Percentiles rank a stretch among this genome's conserved stretches.
Evolutionary conservation across 176 grass and related monocot genomes (phyloP).

Genomic region (Musa acuminata): DNA sequence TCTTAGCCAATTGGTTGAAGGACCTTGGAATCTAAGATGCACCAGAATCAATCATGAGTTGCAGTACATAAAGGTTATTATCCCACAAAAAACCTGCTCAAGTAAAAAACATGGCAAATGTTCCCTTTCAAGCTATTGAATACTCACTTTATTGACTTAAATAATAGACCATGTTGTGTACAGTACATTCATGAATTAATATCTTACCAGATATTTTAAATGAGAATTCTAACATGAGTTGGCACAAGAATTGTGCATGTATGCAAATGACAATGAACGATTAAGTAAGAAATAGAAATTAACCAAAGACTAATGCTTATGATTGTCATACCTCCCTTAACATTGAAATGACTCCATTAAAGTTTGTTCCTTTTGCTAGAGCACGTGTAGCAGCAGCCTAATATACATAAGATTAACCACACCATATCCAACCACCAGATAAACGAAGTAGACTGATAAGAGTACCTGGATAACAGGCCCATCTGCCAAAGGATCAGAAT

Average conservation of each 20-base stretch:
- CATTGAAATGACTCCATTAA: slow-evolving; percentile 93
- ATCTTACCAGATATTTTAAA: not conserved
- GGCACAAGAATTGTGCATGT: not conserved
- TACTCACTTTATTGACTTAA: not conserved
- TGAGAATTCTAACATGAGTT: not conserved
- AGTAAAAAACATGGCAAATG: no score
- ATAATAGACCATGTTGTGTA: not conserved
- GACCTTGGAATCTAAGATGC: no score
- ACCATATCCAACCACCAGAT: not conserved
- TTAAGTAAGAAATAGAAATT: not conserved
- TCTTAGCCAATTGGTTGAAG: no score
- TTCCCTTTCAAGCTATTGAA: no score
- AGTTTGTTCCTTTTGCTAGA: slow-evolving; percentile 70
- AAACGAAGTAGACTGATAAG: not conserved
- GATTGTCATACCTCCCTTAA: slow-evolving; percentile 32
- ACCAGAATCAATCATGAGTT: no score
- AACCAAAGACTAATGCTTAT: not conserved
- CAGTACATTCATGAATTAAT: not conserved
- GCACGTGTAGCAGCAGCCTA: slow-evolving; percentile 90
- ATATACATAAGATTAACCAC: slow-evolving; percentile 2
- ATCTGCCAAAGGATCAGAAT: slow-evolving; percentile 85
- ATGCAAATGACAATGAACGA: not conserved
- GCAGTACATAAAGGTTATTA: no score
- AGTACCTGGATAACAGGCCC: slow-evolving; percentile 93
- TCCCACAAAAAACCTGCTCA: no score